These are phyloP conservation scores for Dioszegia crocea DNA, from an alignment of 768 basidiomycete genomes.

Conservation along the genomic window DNA sequence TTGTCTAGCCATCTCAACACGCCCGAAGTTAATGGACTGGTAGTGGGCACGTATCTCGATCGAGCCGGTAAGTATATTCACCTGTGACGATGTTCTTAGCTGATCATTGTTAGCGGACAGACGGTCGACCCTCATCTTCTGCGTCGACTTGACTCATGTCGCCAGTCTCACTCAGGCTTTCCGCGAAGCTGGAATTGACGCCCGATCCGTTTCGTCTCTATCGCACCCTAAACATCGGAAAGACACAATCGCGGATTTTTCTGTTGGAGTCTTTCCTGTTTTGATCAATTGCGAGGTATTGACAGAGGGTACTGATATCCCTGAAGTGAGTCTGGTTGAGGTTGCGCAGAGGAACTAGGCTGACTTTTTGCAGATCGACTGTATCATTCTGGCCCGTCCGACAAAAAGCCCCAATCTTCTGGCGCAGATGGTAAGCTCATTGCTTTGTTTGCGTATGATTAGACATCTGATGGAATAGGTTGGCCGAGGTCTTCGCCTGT, in stretches of 20 bases:
- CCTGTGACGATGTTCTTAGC: background rate
- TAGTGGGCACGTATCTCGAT: constrained; percentile 81
- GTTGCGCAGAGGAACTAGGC: background rate
- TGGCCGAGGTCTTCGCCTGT: constrained; percentile 84
- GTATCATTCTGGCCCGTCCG: constrained; percentile 78
- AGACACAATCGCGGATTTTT: constrained; percentile 64
- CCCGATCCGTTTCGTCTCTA: constrained; percentile 68
- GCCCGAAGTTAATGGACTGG: constrained; percentile 66
- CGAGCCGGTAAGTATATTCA: constrained; percentile 62
- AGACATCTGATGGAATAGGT: constrained; percentile 60
- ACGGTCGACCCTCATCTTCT: constrained; percentile 88
- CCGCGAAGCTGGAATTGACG: constrained; percentile 71
- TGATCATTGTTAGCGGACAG: constrained; percentile 55
- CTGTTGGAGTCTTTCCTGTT: constrained; percentile 70
- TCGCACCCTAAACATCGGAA: constrained; percentile 66
- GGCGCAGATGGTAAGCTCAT: constrained; percentile 73
- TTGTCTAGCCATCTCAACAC: constrained; percentile 81
- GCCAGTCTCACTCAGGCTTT: constrained; percentile 68
- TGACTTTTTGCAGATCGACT: constrained; percentile 61
- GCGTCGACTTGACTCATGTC: constrained; percentile 78
- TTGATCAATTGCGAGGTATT: constrained; percentile 90
- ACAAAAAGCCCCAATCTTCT: constrained; percentile 85
- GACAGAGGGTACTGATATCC: constrained; percentile 92
- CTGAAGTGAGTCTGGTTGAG: constrained; percentile 54
- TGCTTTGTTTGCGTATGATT: no score